Evolutionary conservation across 805 yeast species (phyloP), one percentile per base, ranked within the genome.

Genomic region (Diddensiella santjacobensis): DNA sequence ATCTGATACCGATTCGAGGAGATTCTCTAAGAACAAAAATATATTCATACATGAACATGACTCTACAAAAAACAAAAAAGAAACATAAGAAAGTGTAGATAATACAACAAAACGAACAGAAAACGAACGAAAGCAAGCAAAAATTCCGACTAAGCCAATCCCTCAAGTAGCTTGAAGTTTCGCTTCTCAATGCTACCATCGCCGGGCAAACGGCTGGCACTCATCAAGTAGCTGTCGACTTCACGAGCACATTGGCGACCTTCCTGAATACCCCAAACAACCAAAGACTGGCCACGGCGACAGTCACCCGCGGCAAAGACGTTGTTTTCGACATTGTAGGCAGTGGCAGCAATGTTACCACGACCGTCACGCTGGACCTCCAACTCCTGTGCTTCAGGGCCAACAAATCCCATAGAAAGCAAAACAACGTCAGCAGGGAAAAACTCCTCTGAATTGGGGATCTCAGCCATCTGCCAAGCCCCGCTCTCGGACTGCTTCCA

Each of bases 221-320:
- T 90, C 81, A 82, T 80, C 66, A 91, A 74, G 67, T 68, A 85
- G 58, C 73, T 67, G 65, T 91, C 99, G 54, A 91, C 95, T 59
- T 87, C 89, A 58, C 96, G 78, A 31, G 99, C 99, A 79, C 96
- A 89, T 71, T 91, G 96, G 74, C 98, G 83, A 58, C 99, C 99
- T 72, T 91, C 99, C 72, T 93, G 98, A 59, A 91, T 91, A 72
- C 98, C 99, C 98, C 98, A 93, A 48, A 91, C 99, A 67, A 91
- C 91, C 68, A 91, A 79, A 2, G 96, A 87, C 74, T 91, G 99
- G 23, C 99, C 99, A 72, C 98, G 83, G 76, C 99, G 85, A 73
- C 98, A 93, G 70, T 91, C 99, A 71, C 99, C 99, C 44, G 98
- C 97, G 42, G 96, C 87, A 63, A 90, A 91, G 52, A 89, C 63